Evolutionary conservation across 1,284 basidiomycete genomes (phyloP).

Genomic region (Mycosarcoma maydis): DNA sequence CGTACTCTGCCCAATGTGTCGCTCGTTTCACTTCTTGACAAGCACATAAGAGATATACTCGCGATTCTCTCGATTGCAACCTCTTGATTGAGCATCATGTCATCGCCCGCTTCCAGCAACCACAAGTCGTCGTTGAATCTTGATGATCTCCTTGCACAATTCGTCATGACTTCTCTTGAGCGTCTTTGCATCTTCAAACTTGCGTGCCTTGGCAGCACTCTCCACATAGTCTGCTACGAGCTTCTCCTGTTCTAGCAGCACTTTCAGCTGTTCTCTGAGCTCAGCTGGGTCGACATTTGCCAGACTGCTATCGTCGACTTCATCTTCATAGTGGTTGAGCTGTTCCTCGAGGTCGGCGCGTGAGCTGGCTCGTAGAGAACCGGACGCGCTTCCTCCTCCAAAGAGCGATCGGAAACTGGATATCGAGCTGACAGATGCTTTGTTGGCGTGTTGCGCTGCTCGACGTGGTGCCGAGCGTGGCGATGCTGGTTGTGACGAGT

Average conservation of each 20-base stretch:
- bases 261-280: constrained; percentile 47
- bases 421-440: constrained; percentile 30
- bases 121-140: constrained; percentile 36
- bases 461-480: constrained; percentile 10
- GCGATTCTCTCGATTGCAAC: too few relatives aligned
- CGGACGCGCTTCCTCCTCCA: constrained; percentile 25
- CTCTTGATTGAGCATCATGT: background rate
- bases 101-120: constrained; percentile 21
- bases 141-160: constrained; percentile 53
- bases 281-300: constrained; percentile 21
- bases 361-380: constrained; percentile 1
- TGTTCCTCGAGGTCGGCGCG: constrained; percentile 8
- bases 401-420: constrained; percentile 40
- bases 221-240: constrained; percentile 54
- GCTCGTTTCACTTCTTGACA: too few relatives aligned
- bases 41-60: too few relatives aligned
- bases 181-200: constrained; percentile 59
- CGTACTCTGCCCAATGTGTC: too few relatives aligned
- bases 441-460: constrained; percentile 15
- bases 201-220: constrained; percentile 52
- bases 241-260: constrained; percentile 60
- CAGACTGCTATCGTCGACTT: background rate
- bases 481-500: constrained; percentile 27
- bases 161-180: constrained; percentile 59
- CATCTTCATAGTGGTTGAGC: constrained; percentile 7